These are phyloP conservation scores for Trichoderma sp. DNA, from an alignment of 2,329 filamentous ascomycete species.

Conservation along the genomic window DNA sequence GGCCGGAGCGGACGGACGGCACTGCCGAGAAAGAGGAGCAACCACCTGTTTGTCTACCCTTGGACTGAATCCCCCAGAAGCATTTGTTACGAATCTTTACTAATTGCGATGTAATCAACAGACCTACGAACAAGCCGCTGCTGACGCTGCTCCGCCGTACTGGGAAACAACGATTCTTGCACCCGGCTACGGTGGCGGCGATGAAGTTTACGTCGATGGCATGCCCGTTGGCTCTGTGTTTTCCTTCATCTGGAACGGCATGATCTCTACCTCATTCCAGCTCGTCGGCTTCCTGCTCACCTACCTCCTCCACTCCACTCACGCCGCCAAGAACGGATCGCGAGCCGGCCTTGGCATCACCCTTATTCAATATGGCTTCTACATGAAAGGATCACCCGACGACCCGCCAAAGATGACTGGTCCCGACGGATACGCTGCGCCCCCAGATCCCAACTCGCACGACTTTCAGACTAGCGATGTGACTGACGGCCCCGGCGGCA, in stretches of 20 bases:
- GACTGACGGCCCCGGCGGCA: constrained; percentile 48
- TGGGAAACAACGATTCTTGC: constrained; percentile 99
- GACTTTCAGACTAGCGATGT: constrained; percentile 78
- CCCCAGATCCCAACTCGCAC: constrained; percentile 86
- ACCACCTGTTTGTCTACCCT: constrained; percentile 72
- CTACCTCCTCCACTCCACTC: constrained; percentile 95
- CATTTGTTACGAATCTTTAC: background rate
- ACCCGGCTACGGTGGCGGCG: constrained; percentile 82
- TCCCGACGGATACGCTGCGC: constrained; percentile 65
- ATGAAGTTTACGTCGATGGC: constrained; percentile 96
- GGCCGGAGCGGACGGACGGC: constrained; percentile 78
- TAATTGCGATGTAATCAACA: constrained; percentile 41
- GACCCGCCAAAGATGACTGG: constrained; percentile 49
- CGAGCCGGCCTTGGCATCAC: constrained; percentile 93
- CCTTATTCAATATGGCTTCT: constrained; percentile 94
- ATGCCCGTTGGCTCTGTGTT: constrained; percentile 89
- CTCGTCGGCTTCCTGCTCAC: constrained; percentile 96
- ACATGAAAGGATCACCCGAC: constrained; percentile 71
- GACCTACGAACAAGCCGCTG: constrained; percentile 98
- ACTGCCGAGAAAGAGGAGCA: constrained; percentile 71
- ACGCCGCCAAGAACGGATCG: constrained; percentile 96
- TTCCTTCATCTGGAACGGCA: constrained; percentile 86
- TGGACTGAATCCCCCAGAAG: background rate
- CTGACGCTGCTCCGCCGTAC: constrained; percentile 93
- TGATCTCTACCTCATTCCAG: constrained; percentile 98